Evolutionary conservation across 176 grass and related monocot species (phyloP).

Genomic region (Melocanna baccifera): DNA sequence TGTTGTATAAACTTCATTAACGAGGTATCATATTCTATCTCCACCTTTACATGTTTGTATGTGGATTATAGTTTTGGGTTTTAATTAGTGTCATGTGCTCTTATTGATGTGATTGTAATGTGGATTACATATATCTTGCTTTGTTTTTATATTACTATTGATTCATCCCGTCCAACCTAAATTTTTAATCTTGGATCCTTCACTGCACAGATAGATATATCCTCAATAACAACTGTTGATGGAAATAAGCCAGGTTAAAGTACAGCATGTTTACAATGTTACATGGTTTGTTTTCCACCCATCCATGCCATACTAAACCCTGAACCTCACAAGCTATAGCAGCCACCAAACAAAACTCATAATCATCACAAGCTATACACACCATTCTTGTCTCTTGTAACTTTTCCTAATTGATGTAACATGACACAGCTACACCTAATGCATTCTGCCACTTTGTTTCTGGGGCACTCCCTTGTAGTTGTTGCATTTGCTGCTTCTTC

Average conservation of each 20-base stretch:
- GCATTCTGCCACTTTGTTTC: slow-evolving; percentile 19
- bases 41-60: too few species aligned
- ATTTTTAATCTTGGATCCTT: too few species aligned
- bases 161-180: too few species aligned
- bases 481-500: neutral
- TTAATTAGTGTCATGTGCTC: too few species aligned
- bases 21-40: too few species aligned
- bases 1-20: too few species aligned
- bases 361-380: neutral
- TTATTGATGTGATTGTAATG: too few species aligned
- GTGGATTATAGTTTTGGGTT: too few species aligned
- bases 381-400: slow-evolving; percentile 4
- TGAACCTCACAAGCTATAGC: neutral
- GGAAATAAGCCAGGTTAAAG: neutral
- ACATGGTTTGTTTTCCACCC: neutral
- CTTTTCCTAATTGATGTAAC: slow-evolving; percentile 13
- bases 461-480: slow-evolving; percentile 2
- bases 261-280: neutral
- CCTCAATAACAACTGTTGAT: neutral
- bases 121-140: too few species aligned
- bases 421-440: slow-evolving; percentile 29
- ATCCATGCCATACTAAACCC: neutral
- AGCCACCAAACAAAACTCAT: neutral
- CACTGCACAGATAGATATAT: neutral
- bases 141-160: too few species aligned